Base-by-base conservation (phyloP, 495 filamentous ascomycete genomes). In the Neurospora africana region DNA sequence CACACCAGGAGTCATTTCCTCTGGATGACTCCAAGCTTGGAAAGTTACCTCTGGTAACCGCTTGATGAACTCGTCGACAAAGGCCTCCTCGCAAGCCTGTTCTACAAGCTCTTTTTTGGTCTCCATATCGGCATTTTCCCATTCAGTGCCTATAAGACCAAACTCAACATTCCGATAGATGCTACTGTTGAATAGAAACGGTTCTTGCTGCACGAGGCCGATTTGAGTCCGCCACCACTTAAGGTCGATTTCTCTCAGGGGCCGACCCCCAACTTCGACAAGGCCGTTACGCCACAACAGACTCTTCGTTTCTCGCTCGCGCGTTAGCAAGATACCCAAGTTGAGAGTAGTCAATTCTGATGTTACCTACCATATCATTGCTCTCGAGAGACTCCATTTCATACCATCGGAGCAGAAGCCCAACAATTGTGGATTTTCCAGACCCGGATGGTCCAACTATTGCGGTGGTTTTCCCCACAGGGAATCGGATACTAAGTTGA, bases 381-480 rank as follows among this genome's bases (percentile, higher is more conserved):
- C 90, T 83, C 10, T 87, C 82, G 30, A 74, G 78, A 5, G 82
- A 80, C 39, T 89, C 81, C 4, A 84, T 76, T 65, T 86, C 82
- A 75, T 93, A 93, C 84, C 86, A 91, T 70, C 91, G 79, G 76
- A 90, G 87, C 19, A 91, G 74, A 33, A 93, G 78, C 0, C 83
- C 87, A 0, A 91, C 87, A 47, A 93, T 87, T 0, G 91, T 93
- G 71, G 87, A 90, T 76, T 83, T 94, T 8, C 91, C 91, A 21
- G 89, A 90, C 6, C 91, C 91, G 2, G 89, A 91, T 23, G 93
- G 87, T 2, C 94, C 91, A 67, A 95, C 92, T 68, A 98, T 85
- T n/a, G 94, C 93, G 21, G 91, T 92, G 21, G 89, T 89, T 78
- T 95, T 93, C 2, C 94, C 93, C 6, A 93, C 89, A 7, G 91